Percentiles rank a stretch among this genome's conserved stretches.
Conservation (phyloP, 768 basidiomycete genomes). For the Kwoniella pini region DNA sequence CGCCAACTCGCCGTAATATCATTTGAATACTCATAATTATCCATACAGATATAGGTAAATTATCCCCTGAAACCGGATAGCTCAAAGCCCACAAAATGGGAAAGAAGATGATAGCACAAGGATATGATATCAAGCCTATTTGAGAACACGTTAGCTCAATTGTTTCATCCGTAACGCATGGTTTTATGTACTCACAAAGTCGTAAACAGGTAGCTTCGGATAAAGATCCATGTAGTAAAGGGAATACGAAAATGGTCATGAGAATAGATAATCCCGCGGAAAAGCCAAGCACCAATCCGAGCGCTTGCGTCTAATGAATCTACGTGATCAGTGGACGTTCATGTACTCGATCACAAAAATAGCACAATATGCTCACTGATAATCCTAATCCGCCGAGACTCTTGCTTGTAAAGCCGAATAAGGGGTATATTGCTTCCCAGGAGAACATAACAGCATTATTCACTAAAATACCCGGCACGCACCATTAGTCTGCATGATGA, state of each 20-base stretch:
- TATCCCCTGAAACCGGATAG: conserved; percentile 12
- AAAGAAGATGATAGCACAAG: conserved; percentile 28
- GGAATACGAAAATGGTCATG: conserved; percentile 41
- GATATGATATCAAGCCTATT: conserved; percentile 34
- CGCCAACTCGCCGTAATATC: conserved; percentile 34
- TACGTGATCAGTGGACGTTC: neutral
- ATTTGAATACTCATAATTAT: conserved; percentile 29
- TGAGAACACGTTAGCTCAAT: neutral
- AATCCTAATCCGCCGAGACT: conserved; percentile 39
- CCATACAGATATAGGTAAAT: conserved; percentile 21
- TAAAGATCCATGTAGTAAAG: conserved; percentile 25
- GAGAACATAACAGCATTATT: conserved; percentile 31
- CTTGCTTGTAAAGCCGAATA: conserved; percentile 40
- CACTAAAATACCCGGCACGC: too few species aligned
- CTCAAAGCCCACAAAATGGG: conserved; percentile 34
- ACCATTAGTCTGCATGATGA: too few species aligned
- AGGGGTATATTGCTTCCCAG: conserved; percentile 40
- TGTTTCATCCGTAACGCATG: too few species aligned
- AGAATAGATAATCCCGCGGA: conserved; percentile 36
- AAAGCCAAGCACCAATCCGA: conserved; percentile 35
- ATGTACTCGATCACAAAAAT: neutral
- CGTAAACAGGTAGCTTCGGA: conserved; percentile 30
- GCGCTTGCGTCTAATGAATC: conserved; percentile 23
- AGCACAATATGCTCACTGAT: conserved; percentile 17
- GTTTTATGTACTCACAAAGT: conserved; percentile 24